Percentiles rank a stretch among this genome's conserved stretches.
Evolutionary conservation across 257 asterid species (phyloP).

Genomic region (Ligustrum vulgare): DNA sequence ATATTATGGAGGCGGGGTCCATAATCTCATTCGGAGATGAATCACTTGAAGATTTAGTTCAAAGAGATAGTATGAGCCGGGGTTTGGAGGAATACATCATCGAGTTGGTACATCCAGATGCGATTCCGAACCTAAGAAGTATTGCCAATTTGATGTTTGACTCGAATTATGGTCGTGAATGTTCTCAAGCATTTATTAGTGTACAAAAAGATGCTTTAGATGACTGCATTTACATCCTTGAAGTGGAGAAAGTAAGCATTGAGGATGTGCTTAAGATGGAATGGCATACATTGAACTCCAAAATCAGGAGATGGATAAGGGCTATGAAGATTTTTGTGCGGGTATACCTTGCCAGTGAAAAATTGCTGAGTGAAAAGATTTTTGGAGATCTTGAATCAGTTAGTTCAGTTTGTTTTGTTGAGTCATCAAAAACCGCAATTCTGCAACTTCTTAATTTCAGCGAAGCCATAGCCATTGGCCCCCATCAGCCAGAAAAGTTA

Average conservation of each 20-base stretch:
- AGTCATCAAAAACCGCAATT: slow-evolving; percentile 68
- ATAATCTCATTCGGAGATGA: slow-evolving; percentile 79
- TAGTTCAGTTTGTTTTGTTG: slow-evolving; percentile 55
- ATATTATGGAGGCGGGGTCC: slow-evolving; percentile 60
- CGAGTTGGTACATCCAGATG: slow-evolving; percentile 67
- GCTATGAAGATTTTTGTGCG: slow-evolving; percentile 84
- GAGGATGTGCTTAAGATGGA: slow-evolving; percentile 92
- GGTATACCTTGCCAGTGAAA: slow-evolving; percentile 77
- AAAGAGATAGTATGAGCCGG: slow-evolving; percentile 69
- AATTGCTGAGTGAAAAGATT: slow-evolving; percentile 72
- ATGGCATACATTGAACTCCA: slow-evolving; percentile 71
- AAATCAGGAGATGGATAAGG: slow-evolving; percentile 89
- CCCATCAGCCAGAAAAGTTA: slow-evolving; percentile 82
- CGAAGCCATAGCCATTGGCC: slow-evolving; percentile 83
- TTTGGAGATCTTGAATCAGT: slow-evolving; percentile 68
- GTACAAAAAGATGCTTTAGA: slow-evolving; percentile 81
- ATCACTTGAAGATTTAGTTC: slow-evolving; percentile 63
- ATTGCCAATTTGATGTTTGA: slow-evolving; percentile 81
- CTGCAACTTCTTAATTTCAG: slow-evolving; percentile 73
- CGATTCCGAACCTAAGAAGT: slow-evolving; percentile 57
- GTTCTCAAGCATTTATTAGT: slow-evolving; percentile 72
- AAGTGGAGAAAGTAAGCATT: slow-evolving; percentile 74
- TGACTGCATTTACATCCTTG: slow-evolving; percentile 76
- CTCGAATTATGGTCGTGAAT: slow-evolving; percentile 69
- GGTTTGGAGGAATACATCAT: slow-evolving; percentile 61